phyloP scores from a whole-genome alignment of 352 stramenopile species.

The Pythium diclinum region DNA sequence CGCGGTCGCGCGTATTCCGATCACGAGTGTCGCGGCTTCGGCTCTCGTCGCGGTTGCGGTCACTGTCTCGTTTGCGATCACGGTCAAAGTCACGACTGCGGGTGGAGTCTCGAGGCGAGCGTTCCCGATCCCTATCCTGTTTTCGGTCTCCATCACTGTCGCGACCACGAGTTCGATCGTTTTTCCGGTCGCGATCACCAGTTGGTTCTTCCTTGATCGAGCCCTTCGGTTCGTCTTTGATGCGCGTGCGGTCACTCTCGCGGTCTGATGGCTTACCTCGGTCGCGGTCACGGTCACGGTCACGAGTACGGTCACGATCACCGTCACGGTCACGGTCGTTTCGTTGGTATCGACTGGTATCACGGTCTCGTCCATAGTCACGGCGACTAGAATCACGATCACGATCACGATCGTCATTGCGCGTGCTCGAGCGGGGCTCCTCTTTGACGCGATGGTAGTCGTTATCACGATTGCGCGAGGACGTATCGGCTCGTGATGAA shows the following conservation, averaged over 20 bases:
- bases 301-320: too few species aligned
- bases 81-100: not conserved
- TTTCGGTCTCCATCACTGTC: not conserved
- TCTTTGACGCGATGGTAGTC: slow-evolving; percentile 20
- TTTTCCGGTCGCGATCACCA: not conserved
- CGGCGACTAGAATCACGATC: not conserved
- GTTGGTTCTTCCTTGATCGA: not conserved
- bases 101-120: slow-evolving; percentile 11
- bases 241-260: slow-evolving; percentile 5
- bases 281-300: slow-evolving; percentile 13
- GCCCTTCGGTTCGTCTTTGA: not conserved
- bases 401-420: not conserved
- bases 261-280: slow-evolving; percentile 1
- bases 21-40: slow-evolving; percentile 16
- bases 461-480: slow-evolving; percentile 14
- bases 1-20: slow-evolving; percentile 26
- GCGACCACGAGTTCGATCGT: not conserved
- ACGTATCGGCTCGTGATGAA: slow-evolving; percentile 16
- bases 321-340: slow-evolving; percentile 15
- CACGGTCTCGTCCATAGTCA: slow-evolving; percentile 2
- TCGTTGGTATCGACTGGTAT: slow-evolving; percentile 11
- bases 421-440: not conserved
- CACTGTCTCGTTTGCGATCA: not conserved
- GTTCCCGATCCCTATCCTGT: not conserved
- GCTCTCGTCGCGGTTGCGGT: slow-evolving; percentile 16